phyloP scores from a whole-genome alignment of 345 rosid genomes.

The Pistacia atlantica region DNA sequence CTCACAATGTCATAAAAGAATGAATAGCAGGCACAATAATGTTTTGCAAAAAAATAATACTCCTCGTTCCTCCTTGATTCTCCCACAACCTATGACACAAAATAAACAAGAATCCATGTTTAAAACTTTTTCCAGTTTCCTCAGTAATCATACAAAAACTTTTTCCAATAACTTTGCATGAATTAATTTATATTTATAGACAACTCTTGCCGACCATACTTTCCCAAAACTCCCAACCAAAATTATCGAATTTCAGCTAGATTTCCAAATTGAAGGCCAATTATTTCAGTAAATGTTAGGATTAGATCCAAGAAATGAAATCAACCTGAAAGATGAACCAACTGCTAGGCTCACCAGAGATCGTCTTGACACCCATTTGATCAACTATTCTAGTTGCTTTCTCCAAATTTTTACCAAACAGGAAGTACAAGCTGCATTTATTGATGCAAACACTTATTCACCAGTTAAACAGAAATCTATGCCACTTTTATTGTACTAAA shows the following conservation, averaged over 20 bases:
- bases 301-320: not conserved
- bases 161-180: not conserved
- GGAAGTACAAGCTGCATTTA: conserved; percentile 64
- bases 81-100: conserved; percentile 62
- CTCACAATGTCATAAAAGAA: conserved; percentile 86
- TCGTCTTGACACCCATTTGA: conserved; percentile 73
- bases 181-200: too few relatives aligned
- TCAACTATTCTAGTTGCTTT: conserved; percentile 77
- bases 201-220: too few relatives aligned
- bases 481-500: not conserved
- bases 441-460: not conserved
- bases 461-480: not conserved
- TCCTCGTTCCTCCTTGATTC: conserved; percentile 89
- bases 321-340: conserved; percentile 81
- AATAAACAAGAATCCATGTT: not conserved
- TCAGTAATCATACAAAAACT: not conserved
- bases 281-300: too few relatives aligned
- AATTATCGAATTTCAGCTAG: too few relatives aligned
- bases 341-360: conserved; percentile 74
- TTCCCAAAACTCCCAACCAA: too few relatives aligned
- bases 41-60: conserved; percentile 73
- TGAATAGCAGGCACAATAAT: conserved; percentile 83
- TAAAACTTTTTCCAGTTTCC: not conserved
- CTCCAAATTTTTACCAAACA: conserved; percentile 91
- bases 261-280: too few relatives aligned